A percentile compares a stretch with the other conserved stretches of the same genome.
Conservation (phyloP, 1,139 yeast species). For the Magnusiomyces ingens region DNA sequence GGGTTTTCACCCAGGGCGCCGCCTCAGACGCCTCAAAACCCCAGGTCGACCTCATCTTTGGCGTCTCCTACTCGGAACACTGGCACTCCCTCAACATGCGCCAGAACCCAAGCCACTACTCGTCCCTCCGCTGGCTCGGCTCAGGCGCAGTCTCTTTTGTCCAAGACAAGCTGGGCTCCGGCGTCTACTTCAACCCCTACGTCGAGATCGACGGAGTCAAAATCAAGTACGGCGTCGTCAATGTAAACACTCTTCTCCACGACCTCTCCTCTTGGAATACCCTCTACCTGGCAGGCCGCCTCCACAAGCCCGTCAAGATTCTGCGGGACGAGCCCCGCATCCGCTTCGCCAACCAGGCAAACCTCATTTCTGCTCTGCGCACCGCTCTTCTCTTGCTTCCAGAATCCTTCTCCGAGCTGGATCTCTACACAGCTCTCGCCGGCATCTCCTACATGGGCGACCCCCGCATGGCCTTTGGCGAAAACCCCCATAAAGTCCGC, state of each 20-base stretch:
- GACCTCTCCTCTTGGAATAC: constrained; percentile 82
- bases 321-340: constrained; percentile 57
- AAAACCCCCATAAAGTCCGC: constrained; percentile 79
- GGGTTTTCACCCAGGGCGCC: constrained; percentile 76
- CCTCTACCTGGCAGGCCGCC: constrained; percentile 82
- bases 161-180: constrained; percentile 69
- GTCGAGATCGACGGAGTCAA: constrained; percentile 55
- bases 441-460: constrained; percentile 85
- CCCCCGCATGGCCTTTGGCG: constrained; percentile 79
- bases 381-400: constrained; percentile 59
- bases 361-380: constrained; percentile 70
- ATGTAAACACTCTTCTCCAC: constrained; percentile 48
- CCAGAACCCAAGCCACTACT: constrained; percentile 69
- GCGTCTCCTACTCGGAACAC: constrained; percentile 62
- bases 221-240: constrained; percentile 83
- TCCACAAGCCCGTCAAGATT: constrained; percentile 88
- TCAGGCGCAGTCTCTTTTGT: constrained; percentile 50
- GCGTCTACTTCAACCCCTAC: constrained; percentile 90
- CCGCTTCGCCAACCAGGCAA: constrained; percentile 63
- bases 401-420: constrained; percentile 49
- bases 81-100: constrained; percentile 72
- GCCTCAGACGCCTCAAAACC: constrained; percentile 38
- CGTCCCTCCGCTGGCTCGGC: constrained; percentile 57
- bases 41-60: constrained; percentile 83
- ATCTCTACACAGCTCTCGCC: constrained; percentile 71